Evolutionary conservation across 345 rosid genomes (phyloP), one percentile per base, ranked within the genome.

Genomic region (Aurinia saxatilis): DNA sequence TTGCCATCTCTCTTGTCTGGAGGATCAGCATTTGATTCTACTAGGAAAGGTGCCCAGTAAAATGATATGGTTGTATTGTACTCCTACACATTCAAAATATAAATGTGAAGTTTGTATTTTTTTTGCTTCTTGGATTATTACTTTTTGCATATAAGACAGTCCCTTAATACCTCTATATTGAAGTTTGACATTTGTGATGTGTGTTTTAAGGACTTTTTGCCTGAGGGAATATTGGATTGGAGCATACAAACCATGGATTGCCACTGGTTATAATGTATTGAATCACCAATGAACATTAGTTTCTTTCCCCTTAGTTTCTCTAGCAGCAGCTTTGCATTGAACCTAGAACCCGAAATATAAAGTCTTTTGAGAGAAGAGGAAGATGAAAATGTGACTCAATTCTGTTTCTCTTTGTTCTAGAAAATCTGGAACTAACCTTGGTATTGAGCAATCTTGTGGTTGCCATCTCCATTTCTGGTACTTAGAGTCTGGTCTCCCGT

Each of bases 381-480:
- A 14, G 57, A 27, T 4, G 5, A 42, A 23, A 50, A 5, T 23
- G 55, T 45, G 2, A 25, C 7, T 7, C 30, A 30, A 8, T n/a
- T 38, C 30, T 38, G 39, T 17, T 18, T 44, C 18, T 57, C 45
- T 29, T 50, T 11, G 10, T 23, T 34, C 14, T 31, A 35, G 31
- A 30, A 36, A 34, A 17, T 21, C 1, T 15, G 30, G 3, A 36
- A 17, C 61, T 71, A 56, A 90, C 97, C 76, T 82, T 67, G 96
- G 99, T 62, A 93, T 66, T 37, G 88, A 82, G 46, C 99, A 93
- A 44, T 85, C 90, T 48, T 73, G 80, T 19, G 99, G 99, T 58
- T 93, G 84, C 99, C 99, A 93, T 77, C 85, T 84, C 99, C 97
- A 93, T 34, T 80, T 82, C 85, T 93, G 95, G 64, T 80, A 90